Evolutionary conservation across 2,329 filamentous ascomycete genomes (phyloP).

Genomic region (Arthrobotrys pseudoclavata): DNA sequence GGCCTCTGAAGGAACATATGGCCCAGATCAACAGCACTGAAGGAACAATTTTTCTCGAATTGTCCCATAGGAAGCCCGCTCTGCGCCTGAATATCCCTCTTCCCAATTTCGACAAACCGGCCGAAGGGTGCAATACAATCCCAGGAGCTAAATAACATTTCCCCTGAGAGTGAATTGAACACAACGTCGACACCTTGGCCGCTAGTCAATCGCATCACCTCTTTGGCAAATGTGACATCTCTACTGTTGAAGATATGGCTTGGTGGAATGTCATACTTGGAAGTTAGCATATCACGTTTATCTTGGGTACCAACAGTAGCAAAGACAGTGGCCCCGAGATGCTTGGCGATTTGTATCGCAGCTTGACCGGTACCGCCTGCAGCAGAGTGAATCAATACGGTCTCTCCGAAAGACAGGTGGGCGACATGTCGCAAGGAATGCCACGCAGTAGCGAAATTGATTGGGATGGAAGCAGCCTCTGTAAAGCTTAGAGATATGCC

Average conservation of each 20-base stretch:
- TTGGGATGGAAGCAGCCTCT: conserved; percentile 38
- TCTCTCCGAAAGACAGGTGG: conserved; percentile 7
- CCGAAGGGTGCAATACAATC: conserved; percentile 68
- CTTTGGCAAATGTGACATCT: conserved; percentile 63
- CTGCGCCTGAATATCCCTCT: conserved; percentile 67
- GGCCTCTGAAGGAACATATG: conserved; percentile 27
- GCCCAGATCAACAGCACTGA: conserved; percentile 12
- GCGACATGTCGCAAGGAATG: conserved; percentile 33
- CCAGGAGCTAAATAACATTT: conserved; percentile 68
- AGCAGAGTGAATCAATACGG: conserved; percentile 30
- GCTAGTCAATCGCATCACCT: conserved; percentile 65
- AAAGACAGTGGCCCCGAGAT: conserved; percentile 66
- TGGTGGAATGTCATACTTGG: conserved; percentile 58
- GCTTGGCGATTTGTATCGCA: conserved; percentile 36
- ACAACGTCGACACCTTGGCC: conserved; percentile 67
- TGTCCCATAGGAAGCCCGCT: conserved; percentile 68
- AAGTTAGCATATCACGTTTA: conserved; percentile 66
- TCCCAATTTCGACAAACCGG: conserved; percentile 69
- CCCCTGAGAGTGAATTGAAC: conserved; percentile 69
- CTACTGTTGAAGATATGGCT: conserved; percentile 66
- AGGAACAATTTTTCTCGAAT: conserved; percentile 59
- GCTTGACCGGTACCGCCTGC: conserved; percentile 36
- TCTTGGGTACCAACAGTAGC: conserved; percentile 66
- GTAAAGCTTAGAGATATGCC: not conserved
- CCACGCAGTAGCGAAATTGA: conserved; percentile 38